Conservation (phyloP, 768 basidiomycete genomes). For the Lyophyllum atratum region DNA sequence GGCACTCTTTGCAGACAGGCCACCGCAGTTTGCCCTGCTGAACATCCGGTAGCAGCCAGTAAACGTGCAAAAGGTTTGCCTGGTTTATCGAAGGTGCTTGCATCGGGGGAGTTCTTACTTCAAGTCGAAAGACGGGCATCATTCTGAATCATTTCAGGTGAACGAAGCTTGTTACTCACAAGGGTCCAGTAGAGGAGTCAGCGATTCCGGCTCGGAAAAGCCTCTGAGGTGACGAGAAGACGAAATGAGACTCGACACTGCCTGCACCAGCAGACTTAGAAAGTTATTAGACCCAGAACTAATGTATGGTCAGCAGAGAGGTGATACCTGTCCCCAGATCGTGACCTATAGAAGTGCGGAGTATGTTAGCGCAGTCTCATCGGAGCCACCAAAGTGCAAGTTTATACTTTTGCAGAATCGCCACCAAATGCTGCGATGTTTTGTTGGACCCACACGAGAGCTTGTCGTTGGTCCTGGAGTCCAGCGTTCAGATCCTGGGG, state of each 20-base stretch:
- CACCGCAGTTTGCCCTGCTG: slow-evolving; percentile 37
- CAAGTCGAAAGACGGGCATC: not conserved
- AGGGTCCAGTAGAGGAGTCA: slow-evolving; percentile 55
- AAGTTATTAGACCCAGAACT: not conserved
- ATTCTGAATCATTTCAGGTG: not conserved
- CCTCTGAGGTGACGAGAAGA: slow-evolving; percentile 36
- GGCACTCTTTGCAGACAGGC: slow-evolving; percentile 47
- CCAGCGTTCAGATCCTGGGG: slow-evolving; percentile 59
- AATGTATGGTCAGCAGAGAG: too few species aligned
- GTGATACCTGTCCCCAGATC: slow-evolving; percentile 44
- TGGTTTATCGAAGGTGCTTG: slow-evolving; percentile 49
- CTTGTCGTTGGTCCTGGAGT: slow-evolving; percentile 58
- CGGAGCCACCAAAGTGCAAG: not conserved
- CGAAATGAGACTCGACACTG: slow-evolving; percentile 48
- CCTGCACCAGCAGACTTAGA: slow-evolving; percentile 56
- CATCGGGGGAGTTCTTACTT: slow-evolving; percentile 54
- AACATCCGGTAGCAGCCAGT: slow-evolving; percentile 46
- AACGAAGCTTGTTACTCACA: slow-evolving; percentile 33
- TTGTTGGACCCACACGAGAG: slow-evolving; percentile 61
- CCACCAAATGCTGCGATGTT: slow-evolving; percentile 70
- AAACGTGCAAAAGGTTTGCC: slow-evolving; percentile 53
- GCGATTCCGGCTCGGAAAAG: slow-evolving; percentile 56
- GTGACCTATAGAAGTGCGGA: slow-evolving; percentile 38
- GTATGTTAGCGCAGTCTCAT: not conserved
- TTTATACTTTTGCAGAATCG: slow-evolving; percentile 50